Evolutionary conservation across 352 stramenopile species (phyloP).

Genomic region (Phytophthora brassicae): DNA sequence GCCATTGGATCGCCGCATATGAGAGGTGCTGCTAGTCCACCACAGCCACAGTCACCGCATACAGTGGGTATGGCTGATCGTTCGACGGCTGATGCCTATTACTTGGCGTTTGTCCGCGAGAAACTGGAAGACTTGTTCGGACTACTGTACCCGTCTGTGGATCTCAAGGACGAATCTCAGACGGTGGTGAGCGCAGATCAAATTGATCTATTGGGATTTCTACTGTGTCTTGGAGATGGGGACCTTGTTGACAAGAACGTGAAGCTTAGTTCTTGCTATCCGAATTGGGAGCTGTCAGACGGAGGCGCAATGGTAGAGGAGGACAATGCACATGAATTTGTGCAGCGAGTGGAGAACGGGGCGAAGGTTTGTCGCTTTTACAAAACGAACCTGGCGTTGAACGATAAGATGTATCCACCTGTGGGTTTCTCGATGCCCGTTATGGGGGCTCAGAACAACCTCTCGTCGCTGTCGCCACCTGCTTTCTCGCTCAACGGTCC

Average conservation of each 20-base stretch:
- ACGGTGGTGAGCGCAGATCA: constrained; percentile 63
- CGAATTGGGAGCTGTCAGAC: constrained; percentile 49
- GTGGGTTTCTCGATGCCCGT: constrained; percentile 62
- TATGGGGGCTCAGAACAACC: constrained; percentile 21
- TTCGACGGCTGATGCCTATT: constrained; percentile 79
- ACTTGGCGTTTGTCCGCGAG: constrained; percentile 76
- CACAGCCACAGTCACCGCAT: constrained; percentile 69
- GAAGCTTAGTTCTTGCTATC: constrained; percentile 69
- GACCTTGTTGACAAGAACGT: constrained; percentile 54
- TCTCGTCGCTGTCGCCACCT: constrained; percentile 25
- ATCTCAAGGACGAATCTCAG: constrained; percentile 50
- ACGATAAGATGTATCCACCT: constrained; percentile 78
- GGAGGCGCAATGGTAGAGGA: constrained; percentile 16
- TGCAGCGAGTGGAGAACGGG: constrained; percentile 47
- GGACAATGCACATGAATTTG: constrained; percentile 19
- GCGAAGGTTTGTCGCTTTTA: constrained; percentile 72
- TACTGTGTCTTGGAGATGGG: constrained; percentile 58
- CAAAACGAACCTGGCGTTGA: constrained; percentile 75
- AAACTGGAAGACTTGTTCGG: constrained; percentile 78
- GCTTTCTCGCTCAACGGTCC: constrained; percentile 40
- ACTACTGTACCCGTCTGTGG: constrained; percentile 63
- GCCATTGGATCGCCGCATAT: constrained; percentile 54
- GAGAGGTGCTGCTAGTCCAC: constrained; percentile 59
- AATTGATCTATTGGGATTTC: constrained; percentile 72
- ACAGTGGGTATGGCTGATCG: constrained; percentile 78